Evolutionary conservation across 2,329 filamentous ascomycete genomes (phyloP).

Genomic region (Botrytis tulipae): DNA sequence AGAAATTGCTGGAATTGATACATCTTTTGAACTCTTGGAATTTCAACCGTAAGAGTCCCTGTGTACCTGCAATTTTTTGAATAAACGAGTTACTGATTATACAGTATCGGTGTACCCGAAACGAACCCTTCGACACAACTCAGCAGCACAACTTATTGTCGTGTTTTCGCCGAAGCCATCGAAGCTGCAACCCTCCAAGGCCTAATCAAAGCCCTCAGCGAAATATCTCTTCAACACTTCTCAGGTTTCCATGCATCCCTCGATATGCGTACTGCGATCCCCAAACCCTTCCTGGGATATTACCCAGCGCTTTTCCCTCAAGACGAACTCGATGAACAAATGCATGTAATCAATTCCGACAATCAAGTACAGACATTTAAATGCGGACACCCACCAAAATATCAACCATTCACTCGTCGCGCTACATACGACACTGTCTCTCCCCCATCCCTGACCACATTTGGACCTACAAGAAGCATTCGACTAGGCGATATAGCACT

Average conservation of each 20-base stretch:
- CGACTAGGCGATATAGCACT: not conserved
- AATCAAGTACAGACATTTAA: not conserved
- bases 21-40: not conserved
- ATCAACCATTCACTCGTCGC: not conserved
- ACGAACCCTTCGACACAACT: not conserved
- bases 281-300: not conserved
- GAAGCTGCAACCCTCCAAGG: not conserved
- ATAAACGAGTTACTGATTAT: not conserved
- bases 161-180: not conserved
- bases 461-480: not conserved
- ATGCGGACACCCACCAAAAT: not conserved
- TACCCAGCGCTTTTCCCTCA: not conserved
- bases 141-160: not conserved
- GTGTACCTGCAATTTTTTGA: not conserved
- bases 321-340: not conserved
- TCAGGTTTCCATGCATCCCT: not conserved
- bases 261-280: not conserved
- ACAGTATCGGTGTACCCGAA: not conserved
- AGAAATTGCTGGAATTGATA: not conserved
- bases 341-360: not conserved
- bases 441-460: not conserved
- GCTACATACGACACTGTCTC: not conserved
- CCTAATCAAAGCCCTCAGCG: not conserved
- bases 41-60: not conserved
- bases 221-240: not conserved